phyloP scores from a whole-genome alignment of 1,284 basidiomycete species.

The Rhizoctonia solani region DNA sequence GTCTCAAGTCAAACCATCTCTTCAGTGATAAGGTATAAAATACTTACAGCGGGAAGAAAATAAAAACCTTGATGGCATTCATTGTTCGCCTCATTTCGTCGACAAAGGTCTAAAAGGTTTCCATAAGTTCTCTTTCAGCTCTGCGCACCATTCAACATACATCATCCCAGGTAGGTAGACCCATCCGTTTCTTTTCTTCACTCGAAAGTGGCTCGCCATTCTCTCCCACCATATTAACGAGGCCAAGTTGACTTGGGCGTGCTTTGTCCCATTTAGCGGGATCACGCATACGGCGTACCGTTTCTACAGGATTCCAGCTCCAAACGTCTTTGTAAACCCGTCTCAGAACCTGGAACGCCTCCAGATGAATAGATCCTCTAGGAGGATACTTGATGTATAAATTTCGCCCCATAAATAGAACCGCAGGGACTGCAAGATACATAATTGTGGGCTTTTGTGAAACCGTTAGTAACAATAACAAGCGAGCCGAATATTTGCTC shows the following conservation, averaged over 20 bases:
- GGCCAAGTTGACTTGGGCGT: conserved; percentile 17
- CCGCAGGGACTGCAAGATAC: conserved; percentile 47
- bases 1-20: background rate
- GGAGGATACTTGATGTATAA: conserved; percentile 50
- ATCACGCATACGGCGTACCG: conserved; percentile 42
- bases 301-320: conserved; percentile 44
- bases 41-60: conserved; percentile 23
- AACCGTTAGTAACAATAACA: conserved; percentile 9
- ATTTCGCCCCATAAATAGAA: conserved; percentile 48
- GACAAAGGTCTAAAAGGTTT: conserved; percentile 42
- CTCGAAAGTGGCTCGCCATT: conserved; percentile 40
- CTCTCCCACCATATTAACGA: conserved; percentile 35
- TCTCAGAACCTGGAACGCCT: conserved; percentile 41
- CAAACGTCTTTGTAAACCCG: conserved; percentile 43
- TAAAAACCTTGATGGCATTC: conserved; percentile 52
- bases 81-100: conserved; percentile 51
- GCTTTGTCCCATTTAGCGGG: conserved; percentile 49
- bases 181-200: conserved; percentile 41
- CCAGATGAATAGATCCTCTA: conserved; percentile 47
- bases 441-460: conserved; percentile 48
- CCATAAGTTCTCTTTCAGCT: background rate
- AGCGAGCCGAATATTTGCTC: background rate
- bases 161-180: conserved; percentile 48
- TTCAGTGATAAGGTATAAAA: background rate
- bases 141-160: background rate